A percentile compares a stretch with the other conserved stretches of the same genome.
These are phyloP conservation scores for Scytalidium lignicola DNA, from an alignment of 2,329 filamentous ascomycete species.

Conservation along the genomic window DNA sequence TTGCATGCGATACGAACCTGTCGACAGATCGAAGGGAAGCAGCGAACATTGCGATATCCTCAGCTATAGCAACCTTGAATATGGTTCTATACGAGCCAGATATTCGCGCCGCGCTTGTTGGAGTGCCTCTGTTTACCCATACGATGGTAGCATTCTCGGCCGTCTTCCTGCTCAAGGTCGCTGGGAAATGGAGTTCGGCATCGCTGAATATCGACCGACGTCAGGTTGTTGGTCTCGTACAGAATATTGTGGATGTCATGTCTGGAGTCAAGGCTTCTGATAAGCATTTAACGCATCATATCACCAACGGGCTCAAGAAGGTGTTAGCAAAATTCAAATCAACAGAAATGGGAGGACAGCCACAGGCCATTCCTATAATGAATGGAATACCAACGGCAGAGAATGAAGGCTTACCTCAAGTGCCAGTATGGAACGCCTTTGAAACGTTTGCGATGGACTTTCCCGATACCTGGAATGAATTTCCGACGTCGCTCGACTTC, in stretches of 20 bases:
- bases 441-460: background rate
- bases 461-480: background rate
- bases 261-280: constrained; percentile 28
- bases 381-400: background rate
- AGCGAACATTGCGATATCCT: constrained; percentile 14
- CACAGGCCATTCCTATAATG: background rate
- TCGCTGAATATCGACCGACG: constrained; percentile 30
- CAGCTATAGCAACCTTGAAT: constrained; percentile 24
- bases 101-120: constrained; percentile 27
- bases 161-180: constrained; percentile 33
- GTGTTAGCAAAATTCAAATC: constrained; percentile 22
- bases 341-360: background rate
- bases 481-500: background rate
- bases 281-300: constrained; percentile 32
- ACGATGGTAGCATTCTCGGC: constrained; percentile 33
- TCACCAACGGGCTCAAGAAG: constrained; percentile 31
- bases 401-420: background rate
- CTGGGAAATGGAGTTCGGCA: constrained; percentile 28
- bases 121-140: constrained; percentile 32
- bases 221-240: constrained; percentile 27
- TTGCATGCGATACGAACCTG: constrained; percentile 6
- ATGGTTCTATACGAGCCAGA: constrained; percentile 30
- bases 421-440: background rate
- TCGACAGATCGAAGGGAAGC: constrained; percentile 14
- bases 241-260: constrained; percentile 28